Base-by-base conservation (phyloP, 805 yeast genomes). In the Yarrowia sp. region DNA sequence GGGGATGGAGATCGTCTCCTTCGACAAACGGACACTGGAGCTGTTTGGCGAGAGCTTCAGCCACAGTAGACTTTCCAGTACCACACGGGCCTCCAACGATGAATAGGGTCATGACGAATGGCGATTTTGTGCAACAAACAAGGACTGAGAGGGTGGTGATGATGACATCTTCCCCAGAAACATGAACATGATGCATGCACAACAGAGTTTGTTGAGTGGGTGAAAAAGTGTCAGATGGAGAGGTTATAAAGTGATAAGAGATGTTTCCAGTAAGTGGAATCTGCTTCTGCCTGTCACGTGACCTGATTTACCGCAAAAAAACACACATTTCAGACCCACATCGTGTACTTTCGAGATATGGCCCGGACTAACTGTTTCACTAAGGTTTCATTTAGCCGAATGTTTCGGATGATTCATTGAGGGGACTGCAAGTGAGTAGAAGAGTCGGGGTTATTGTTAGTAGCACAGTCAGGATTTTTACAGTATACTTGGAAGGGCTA, bases 41-140 rank as follows among this genome's bases (percentile, higher is more conserved):
- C 24, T 77, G 74, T 20, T 78, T 69, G 0, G 88, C 76, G 20
- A 93, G 73, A 12, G 76, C 73, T 14, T 79, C 79, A 0, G 91
- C 96, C 20, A 90, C 84, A 1, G 97, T 91, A 24, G 96, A 83
- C 76, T 95, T 95, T 0, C 99, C 99, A 1, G 97, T 90, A 9
- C 98, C 98, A 0, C 97, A 93, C 0, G 98, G 97, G 0, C 99
- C 99, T 13, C 96, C 97, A 9, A 94, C 86, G 1, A 92, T 86
- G 39, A 72, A 39, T 6, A 63, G 36, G 61, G 68, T 17, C 52
- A 43, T 42, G 4, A 1, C 17, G 19, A 14, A n/a, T n/a, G n/a
- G 12, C 3, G 17, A 4, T 8, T n/a, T 24, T 24, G 30, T 2
- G 30, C 3, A 24, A 24, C 30, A 24, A 24, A 3, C 30, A 24